Percentiles rank a stretch among this genome's conserved stretches.
These are phyloP conservation scores for Boletus semigastroideus DNA, from an alignment of 1,284 basidiomycete genomes.

Conservation along the genomic window DNA sequence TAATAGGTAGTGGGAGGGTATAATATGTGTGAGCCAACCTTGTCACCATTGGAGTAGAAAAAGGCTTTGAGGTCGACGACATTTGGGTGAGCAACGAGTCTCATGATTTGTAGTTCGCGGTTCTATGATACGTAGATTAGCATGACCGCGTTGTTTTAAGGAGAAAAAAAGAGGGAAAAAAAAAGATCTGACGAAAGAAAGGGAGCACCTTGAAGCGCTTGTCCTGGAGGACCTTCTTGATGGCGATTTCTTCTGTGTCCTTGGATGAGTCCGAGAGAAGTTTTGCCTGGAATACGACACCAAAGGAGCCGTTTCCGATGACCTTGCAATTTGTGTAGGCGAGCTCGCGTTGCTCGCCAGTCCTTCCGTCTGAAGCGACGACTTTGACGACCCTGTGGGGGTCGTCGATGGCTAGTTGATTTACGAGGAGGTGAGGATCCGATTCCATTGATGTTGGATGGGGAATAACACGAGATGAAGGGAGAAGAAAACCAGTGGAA, in stretches of 20 bases:
- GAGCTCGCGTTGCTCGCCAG: constrained; percentile 85
- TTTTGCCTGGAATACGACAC: constrained; percentile 93
- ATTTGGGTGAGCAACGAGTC: constrained; percentile 95
- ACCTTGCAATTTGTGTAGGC: constrained; percentile 98
- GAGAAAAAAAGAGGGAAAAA: neutral
- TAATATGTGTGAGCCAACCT: constrained; percentile 55
- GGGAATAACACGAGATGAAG: constrained; percentile 8
- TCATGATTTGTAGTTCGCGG: constrained; percentile 99
- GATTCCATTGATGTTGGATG: constrained; percentile 28
- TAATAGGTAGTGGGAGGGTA: constrained; percentile 6
- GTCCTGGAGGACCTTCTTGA: constrained; percentile 99
- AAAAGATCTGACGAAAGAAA: constrained; percentile 16
- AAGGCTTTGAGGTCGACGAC: constrained; percentile 97
- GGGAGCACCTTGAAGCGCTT: constrained; percentile 96
- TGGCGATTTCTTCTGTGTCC: constrained; percentile 87
- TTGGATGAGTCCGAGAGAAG: constrained; percentile 60
- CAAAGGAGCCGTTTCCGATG: constrained; percentile 98
- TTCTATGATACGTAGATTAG: constrained; percentile 61
- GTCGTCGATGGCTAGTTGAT: constrained; percentile 78
- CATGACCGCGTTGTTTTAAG: neutral
- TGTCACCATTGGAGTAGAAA: constrained; percentile 99
- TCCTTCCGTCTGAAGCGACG: constrained; percentile 92
- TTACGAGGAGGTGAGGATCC: constrained; percentile 21
- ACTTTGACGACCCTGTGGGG: constrained; percentile 95
- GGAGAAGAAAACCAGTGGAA: constrained; percentile 16